phyloP scores from a whole-genome alignment of 2,329 filamentous ascomycete species.

The Diaporthe capsici region DNA sequence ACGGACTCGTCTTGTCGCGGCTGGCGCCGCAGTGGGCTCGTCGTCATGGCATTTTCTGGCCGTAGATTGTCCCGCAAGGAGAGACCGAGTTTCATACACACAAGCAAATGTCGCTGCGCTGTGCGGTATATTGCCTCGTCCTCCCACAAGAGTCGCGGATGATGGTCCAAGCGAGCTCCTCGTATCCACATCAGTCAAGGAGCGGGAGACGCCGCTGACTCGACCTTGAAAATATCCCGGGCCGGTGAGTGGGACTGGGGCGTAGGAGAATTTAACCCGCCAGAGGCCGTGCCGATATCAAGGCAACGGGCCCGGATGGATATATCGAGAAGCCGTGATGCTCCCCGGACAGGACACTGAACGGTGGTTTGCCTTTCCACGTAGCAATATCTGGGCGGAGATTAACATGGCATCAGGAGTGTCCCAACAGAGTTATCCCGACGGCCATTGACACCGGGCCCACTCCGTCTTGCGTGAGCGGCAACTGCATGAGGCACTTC shows the following conservation, averaged over 20 bases:
- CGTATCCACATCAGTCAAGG: slow-evolving; percentile 21
- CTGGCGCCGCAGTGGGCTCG: slow-evolving; percentile 24
- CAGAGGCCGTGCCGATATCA: slow-evolving; percentile 22
- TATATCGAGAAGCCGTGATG: slow-evolving; percentile 5
- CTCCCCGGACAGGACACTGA: neutral
- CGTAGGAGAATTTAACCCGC: slow-evolving; percentile 12
- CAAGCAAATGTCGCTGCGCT: neutral
- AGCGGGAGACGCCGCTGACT: slow-evolving; percentile 29
- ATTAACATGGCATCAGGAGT: slow-evolving; percentile 10
- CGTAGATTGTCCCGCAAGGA: neutral
- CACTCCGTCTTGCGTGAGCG: slow-evolving; percentile 9
- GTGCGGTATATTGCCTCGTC: neutral
- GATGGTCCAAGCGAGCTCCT: slow-evolving; percentile 28
- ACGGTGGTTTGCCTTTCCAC: neutral
- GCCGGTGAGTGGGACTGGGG: slow-evolving; percentile 24
- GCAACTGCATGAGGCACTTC: slow-evolving; percentile 2
- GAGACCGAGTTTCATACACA: neutral
- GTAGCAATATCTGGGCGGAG: slow-evolving; percentile 7
- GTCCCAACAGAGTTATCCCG: slow-evolving; percentile 20
- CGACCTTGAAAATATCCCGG: slow-evolving; percentile 15
- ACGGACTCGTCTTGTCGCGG: slow-evolving; percentile 33
- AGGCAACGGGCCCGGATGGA: slow-evolving; percentile 26
- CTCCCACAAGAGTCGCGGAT: neutral
- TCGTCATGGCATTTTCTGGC: slow-evolving; percentile 11
- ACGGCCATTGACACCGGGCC: neutral